Evolutionary conservation across 305 asterid genomes (phyloP).

Genomic region (Solanum hybrid): DNA sequence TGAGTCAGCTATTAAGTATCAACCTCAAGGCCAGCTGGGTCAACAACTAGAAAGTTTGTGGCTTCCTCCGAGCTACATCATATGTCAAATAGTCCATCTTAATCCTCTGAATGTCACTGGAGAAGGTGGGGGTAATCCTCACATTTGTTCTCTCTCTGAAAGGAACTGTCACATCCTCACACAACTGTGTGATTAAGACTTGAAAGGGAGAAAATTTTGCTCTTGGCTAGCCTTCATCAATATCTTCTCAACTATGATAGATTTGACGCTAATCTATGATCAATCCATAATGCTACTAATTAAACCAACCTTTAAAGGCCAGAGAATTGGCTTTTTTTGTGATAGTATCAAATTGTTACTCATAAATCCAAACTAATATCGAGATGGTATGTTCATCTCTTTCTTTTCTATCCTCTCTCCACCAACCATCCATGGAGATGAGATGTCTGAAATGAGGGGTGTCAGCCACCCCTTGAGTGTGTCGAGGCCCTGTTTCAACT

Average conservation of each 20-base stretch:
- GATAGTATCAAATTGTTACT: not conserved
- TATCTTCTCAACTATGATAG: not conserved
- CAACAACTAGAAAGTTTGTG: too few relatives aligned
- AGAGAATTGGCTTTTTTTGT: not conserved
- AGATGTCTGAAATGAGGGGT: not conserved
- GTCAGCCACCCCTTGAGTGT: not conserved
- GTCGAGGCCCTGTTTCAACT: not conserved
- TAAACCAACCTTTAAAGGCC: not conserved
- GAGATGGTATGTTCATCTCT: not conserved
- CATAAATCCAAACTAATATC: not conserved
- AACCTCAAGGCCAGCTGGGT: too few relatives aligned
- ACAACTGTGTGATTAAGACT: too few relatives aligned
- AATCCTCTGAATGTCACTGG: not conserved
- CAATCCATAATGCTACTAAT: not conserved
- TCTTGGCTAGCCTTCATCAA: not conserved
- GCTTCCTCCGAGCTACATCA: not conserved
- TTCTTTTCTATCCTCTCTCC: not conserved
- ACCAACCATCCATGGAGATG: not conserved
- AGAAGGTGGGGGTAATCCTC: not conserved
- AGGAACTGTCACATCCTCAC: not conserved
- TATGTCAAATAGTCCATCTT: not conserved
- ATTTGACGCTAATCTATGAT: not conserved
- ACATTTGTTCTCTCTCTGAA: not conserved
- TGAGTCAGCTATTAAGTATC: not conserved
- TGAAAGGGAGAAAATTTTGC: not conserved